phyloP scores from a whole-genome alignment of 2,329 filamentous ascomycete genomes.

The Alternaria angustiovoidea region DNA sequence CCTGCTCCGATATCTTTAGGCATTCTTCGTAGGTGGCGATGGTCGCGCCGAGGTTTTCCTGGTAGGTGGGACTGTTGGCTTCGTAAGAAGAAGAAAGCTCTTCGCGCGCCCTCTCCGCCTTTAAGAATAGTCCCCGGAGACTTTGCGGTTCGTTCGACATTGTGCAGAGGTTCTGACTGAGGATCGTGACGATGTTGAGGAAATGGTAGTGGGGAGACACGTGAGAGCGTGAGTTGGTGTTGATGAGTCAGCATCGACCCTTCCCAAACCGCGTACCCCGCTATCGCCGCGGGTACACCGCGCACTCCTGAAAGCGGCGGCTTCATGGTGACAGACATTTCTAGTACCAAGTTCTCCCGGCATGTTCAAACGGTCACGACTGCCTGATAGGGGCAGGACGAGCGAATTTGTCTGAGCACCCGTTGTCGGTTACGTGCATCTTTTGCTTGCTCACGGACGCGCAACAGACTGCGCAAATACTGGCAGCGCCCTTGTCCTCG shows the following conservation, averaged over 20 bases:
- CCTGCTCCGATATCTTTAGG: conserved; percentile 70
- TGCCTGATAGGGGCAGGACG: background rate
- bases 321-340: background rate
- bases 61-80: conserved; percentile 71
- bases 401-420: background rate
- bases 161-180: conserved; percentile 5
- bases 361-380: background rate
- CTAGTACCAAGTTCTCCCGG: background rate
- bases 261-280: conserved; percentile 27
- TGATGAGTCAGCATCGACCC: conserved; percentile 26
- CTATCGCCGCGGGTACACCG: conserved; percentile 17
- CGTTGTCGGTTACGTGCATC: conserved; percentile 16
- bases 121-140: conserved; percentile 63
- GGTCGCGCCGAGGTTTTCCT: conserved; percentile 70
- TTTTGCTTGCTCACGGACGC: conserved; percentile 26
- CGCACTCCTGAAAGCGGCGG: background rate
- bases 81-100: conserved; percentile 70
- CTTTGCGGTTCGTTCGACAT: conserved; percentile 60
- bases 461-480: conserved; percentile 19
- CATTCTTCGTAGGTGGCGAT: conserved; percentile 78
- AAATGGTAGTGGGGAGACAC: conserved; percentile 9
- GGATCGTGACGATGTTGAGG: conserved; percentile 7
- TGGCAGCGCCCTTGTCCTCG: conserved; percentile 15
- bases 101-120: conserved; percentile 64
- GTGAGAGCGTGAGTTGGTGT: conserved; percentile 40